Evolutionary conservation across 441 rosid genomes (phyloP).

Genomic region (Gossypium laxum): DNA sequence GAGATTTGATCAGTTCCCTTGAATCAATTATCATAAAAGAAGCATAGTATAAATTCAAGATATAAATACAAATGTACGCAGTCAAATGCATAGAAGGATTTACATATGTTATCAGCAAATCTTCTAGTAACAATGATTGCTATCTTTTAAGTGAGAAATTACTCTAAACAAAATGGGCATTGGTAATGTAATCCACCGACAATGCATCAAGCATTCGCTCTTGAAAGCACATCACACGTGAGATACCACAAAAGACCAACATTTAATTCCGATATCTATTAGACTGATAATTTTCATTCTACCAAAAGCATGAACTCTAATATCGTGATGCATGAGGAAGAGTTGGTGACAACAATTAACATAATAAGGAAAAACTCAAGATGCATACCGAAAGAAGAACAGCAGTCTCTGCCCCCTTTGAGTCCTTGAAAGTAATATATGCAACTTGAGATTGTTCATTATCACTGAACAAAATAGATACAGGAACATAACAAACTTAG

Average conservation of each 20-base stretch:
- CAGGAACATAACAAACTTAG: not conserved
- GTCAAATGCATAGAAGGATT: not conserved
- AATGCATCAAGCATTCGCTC: not conserved
- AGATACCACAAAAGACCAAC: no score
- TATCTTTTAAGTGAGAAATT: not conserved
- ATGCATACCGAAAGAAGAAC: conserved; percentile 62
- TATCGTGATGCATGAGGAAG: not conserved
- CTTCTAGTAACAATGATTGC: not conserved
- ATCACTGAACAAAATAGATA: conserved; percentile 31
- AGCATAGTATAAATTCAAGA: not conserved
- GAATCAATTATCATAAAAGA: not conserved
- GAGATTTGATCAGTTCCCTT: not conserved
- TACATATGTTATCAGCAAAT: no score
- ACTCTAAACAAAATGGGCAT: not conserved
- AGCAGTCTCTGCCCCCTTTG: conserved; percentile 87
- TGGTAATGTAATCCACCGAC: not conserved
- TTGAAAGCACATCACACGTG: not conserved
- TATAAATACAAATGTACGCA: not conserved
- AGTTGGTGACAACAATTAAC: not conserved
- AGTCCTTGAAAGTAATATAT: conserved; percentile 74
- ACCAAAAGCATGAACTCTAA: not conserved
- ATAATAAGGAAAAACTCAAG: not conserved
- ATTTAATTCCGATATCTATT: no score
- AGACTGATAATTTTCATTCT: not conserved
- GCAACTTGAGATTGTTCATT: conserved; percentile 48